A percentile compares a stretch with the other conserved stretches of the same genome.
Evolutionary conservation across 768 basidiomycete genomes (phyloP).

Genomic region (Austroboletus festivus): DNA sequence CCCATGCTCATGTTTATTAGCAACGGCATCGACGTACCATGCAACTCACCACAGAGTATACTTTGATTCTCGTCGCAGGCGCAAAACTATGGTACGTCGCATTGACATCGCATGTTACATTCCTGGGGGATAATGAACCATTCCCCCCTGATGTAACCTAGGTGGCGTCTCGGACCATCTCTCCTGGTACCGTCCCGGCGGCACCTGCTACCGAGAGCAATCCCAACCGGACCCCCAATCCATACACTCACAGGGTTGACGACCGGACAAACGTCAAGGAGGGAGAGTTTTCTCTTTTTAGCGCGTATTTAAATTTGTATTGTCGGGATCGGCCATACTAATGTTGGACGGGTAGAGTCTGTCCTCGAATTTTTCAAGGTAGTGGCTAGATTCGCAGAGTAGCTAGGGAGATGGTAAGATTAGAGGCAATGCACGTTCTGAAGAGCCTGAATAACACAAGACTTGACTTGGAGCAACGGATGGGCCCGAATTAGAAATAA

Average conservation of each 20-base stretch:
- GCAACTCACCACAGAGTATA: constrained; percentile 33
- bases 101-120: no score
- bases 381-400: constrained; percentile 54
- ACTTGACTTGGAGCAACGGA: no score
- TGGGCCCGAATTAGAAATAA: no score
- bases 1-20: constrained; percentile 30
- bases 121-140: no score
- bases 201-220: constrained; percentile 44
- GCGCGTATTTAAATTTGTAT: constrained; percentile 3
- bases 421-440: no score
- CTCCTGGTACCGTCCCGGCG: constrained; percentile 42
- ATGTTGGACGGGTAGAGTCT: constrained; percentile 26
- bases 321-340: background rate
- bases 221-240: constrained; percentile 39
- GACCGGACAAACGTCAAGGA: constrained; percentile 22
- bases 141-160: constrained; percentile 12
- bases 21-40: constrained; percentile 40
- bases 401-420: constrained; percentile 34
- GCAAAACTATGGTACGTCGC: constrained; percentile 35
- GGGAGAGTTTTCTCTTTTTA: constrained; percentile 43
- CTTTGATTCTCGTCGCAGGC: constrained; percentile 7
- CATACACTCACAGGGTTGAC: constrained; percentile 37
- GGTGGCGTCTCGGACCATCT: constrained; percentile 46
- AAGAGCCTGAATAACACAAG: no score
- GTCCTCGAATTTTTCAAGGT: constrained; percentile 61